Evolutionary conservation across 2,329 filamentous ascomycete genomes (phyloP).

Genomic region (Aspergillus hortae): DNA sequence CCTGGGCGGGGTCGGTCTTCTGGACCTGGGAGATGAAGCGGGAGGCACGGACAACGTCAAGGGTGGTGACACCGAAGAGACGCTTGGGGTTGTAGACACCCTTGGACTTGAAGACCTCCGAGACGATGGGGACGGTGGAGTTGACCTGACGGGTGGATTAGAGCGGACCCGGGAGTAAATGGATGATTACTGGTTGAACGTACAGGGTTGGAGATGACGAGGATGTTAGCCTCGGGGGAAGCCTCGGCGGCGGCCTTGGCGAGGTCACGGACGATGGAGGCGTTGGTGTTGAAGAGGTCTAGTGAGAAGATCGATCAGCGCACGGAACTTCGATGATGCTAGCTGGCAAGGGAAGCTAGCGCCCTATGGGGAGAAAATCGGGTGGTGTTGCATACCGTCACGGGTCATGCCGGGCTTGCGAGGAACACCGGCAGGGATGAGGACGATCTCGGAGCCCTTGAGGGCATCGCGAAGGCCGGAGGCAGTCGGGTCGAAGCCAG

Average conservation of each 20-base stretch:
- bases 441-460: conserved; percentile 85
- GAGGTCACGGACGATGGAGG: conserved; percentile 96
- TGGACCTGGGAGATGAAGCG: conserved; percentile 97
- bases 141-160: conserved; percentile 61
- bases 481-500: conserved; percentile 76
- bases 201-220: conserved; percentile 97
- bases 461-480: conserved; percentile 74
- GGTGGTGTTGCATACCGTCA: conserved; percentile 60
- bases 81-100: conserved; percentile 99
- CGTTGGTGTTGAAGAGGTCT: conserved; percentile 99
- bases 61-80: conserved; percentile 98
- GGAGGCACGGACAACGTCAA: conserved; percentile 95
- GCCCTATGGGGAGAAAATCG: not conserved
- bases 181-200: conserved; percentile 16
- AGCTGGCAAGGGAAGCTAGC: too few relatives aligned
- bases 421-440: conserved; percentile 97
- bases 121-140: conserved; percentile 96
- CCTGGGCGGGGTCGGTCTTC: conserved; percentile 80
- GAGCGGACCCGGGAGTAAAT: not conserved
- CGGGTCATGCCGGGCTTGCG: conserved; percentile 99
- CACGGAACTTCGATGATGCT: not conserved
- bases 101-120: conserved; percentile 91
- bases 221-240: conserved; percentile 86
- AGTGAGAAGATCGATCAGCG: conserved; percentile 8
- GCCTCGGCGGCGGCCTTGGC: conserved; percentile 90